phyloP scores from a whole-genome alignment of 768 basidiomycete species.

The Pleurotus pulmonarius region DNA sequence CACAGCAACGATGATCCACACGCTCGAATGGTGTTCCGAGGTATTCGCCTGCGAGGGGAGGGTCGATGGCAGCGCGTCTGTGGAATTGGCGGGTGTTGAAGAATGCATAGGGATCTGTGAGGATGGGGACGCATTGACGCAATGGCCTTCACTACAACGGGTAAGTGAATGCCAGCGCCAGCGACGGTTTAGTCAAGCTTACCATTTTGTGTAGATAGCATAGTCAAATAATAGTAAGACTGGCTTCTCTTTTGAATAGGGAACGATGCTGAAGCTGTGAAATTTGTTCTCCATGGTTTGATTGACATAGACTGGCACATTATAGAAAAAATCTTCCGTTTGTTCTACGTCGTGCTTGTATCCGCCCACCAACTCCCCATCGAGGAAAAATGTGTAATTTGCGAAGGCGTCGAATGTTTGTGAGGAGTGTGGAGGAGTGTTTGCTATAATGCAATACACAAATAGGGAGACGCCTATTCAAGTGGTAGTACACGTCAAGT shows the following conservation, averaged over 20 bases:
- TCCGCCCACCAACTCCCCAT: neutral
- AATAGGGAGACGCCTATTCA: neutral
- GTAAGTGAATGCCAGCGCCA: too few relatives aligned
- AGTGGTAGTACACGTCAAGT: neutral
- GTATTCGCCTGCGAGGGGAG: too few relatives aligned
- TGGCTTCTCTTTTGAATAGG: neutral
- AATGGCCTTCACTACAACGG: too few relatives aligned
- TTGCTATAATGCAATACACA: conserved; percentile 1
- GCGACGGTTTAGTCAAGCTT: neutral
- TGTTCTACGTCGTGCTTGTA: neutral
- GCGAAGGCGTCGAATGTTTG: neutral
- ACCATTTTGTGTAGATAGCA: neutral
- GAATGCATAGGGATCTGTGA: too few relatives aligned
- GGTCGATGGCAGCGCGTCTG: too few relatives aligned
- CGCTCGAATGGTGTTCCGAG: too few relatives aligned
- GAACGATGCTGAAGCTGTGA: neutral
- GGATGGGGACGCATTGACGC: too few relatives aligned
- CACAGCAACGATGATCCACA: too few relatives aligned
- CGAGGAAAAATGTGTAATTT: neutral
- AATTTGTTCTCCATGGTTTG: neutral
- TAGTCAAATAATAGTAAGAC: neutral
- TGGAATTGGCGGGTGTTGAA: too few relatives aligned
- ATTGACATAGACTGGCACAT: neutral
- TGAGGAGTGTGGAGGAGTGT: neutral
- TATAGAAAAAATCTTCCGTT: neutral